These are phyloP conservation scores for Ophiocordyceps robertsii DNA, from an alignment of 2,329 filamentous ascomycete species.

Conservation along the genomic window DNA sequence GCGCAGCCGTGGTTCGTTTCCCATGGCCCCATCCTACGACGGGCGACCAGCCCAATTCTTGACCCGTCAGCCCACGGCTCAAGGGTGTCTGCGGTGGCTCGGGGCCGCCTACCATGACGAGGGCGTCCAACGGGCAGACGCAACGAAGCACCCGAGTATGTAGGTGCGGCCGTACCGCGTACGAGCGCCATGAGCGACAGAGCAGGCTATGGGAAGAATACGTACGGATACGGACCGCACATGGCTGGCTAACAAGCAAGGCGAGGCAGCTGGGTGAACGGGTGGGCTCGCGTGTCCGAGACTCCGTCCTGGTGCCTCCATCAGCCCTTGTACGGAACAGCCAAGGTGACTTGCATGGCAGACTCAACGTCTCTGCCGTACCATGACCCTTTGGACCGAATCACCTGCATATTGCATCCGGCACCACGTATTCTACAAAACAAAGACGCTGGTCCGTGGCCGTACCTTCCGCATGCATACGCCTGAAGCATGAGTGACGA, in stretches of 20 bases:
- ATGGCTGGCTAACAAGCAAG: not conserved
- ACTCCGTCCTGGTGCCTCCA: not conserved
- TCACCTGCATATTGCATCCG: not conserved
- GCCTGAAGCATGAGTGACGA: not conserved
- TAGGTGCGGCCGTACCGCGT: not conserved
- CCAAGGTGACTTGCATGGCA: slow-evolving; percentile 1
- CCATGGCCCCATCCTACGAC: not conserved
- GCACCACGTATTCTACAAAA: not conserved
- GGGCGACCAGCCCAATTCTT: not conserved
- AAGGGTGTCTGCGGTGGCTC: not conserved
- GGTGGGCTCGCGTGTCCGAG: not conserved
- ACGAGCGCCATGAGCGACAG: not conserved
- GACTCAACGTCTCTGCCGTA: not conserved
- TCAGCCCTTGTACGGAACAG: not conserved
- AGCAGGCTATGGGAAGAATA: not conserved
- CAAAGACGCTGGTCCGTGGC: not conserved
- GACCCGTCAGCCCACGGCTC: not conserved
- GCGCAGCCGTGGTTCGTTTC: not conserved
- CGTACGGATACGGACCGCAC: not conserved
- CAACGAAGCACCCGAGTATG: not conserved
- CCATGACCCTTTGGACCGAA: not conserved
- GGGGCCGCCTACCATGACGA: not conserved
- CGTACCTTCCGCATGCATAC: not conserved
- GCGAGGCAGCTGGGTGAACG: not conserved
- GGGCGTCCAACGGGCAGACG: not conserved